phyloP scores from a whole-genome alignment of 2,329 filamentous ascomycete species.

The Ophiostoma sp. region DNA sequence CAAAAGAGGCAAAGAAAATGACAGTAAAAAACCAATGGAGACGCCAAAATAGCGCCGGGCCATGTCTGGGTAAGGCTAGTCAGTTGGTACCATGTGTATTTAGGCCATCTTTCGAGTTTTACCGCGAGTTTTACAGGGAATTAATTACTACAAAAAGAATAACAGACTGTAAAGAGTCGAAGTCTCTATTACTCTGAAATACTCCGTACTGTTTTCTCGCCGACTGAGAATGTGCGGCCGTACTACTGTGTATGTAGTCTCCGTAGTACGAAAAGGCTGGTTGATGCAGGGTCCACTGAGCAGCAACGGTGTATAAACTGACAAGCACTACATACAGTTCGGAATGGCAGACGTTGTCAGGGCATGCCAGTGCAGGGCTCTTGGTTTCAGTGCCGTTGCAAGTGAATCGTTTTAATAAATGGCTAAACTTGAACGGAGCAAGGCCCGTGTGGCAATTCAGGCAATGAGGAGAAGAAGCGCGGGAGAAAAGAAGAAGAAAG shows the following conservation, averaged over 20 bases:
- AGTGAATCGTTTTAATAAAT: background rate
- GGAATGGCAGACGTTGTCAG: slow-evolving; percentile 1
- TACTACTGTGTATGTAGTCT: background rate
- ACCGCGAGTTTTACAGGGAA: too few relatives aligned
- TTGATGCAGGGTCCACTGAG: background rate
- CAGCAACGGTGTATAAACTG: background rate
- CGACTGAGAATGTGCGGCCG: background rate
- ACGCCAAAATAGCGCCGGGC: slow-evolving; percentile 1
- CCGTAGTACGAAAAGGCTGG: background rate
- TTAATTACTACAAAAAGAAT: too few relatives aligned
- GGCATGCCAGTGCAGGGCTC: background rate
- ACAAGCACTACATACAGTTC: background rate
- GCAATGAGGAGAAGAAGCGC: too few relatives aligned
- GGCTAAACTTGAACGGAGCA: background rate
- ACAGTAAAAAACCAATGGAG: background rate
- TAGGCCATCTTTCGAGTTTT: too few relatives aligned
- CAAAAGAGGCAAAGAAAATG: background rate
- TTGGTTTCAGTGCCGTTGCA: background rate
- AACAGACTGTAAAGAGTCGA: too few relatives aligned
- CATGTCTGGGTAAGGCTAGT: slow-evolving; percentile 5
- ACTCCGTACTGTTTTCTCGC: background rate
- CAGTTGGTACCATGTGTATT: background rate
- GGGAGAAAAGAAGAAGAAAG: too few relatives aligned
- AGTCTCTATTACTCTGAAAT: background rate
- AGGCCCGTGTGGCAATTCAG: background rate